Evolutionary conservation across 768 basidiomycete genomes (phyloP), one percentile per base, ranked within the genome.

Genomic region (Lactarius indigo): DNA sequence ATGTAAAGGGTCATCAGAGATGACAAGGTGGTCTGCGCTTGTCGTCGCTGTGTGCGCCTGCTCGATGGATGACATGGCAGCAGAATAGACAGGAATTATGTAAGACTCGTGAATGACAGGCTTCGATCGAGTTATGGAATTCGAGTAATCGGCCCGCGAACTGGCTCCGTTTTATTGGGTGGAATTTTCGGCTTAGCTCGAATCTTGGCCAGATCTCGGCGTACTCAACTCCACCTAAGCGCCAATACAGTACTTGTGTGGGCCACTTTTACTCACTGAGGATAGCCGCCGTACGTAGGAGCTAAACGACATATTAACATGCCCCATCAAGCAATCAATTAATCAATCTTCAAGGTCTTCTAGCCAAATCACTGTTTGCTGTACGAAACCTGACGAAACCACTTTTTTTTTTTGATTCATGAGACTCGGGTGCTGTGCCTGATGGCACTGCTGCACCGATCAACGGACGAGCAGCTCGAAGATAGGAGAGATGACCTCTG

Each of bases 1-100:
- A 74, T 90, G 88, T 30, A 82, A 77, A 28, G 87, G 87, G 76
- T 89, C 86, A 3, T 76, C 73, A 18, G 89, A 90, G 35, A 76
- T 76, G 5, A 90, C 84, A 20, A 90, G 81, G 12, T 76, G 74
- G 70, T 89, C 87, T 10, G 77, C 64, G 20, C n/a, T 26, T 15
- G 50, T 15, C 18, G 10, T 64, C n/a, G 59, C 18, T 44, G 28
- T 57, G 47, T 65, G 59, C 23, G 7, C 18, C 30, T 5, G 23
- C 5, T n/a, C 4, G 15, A 12, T 20, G 28, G 39, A 39, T 58
- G 57, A 61, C 50, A 61, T 61, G 23, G 7, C 20, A 33, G 42
- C 17, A 60, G 59, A n/a, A 56, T 17, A 56, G n/a, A 23, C 26
- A 3, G 4, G 13, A 26, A 52, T 52, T 52, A 52, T 28, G 50